Conservation (phyloP, 805 yeast species). For the Pichia nanzhaoensis region DNA sequence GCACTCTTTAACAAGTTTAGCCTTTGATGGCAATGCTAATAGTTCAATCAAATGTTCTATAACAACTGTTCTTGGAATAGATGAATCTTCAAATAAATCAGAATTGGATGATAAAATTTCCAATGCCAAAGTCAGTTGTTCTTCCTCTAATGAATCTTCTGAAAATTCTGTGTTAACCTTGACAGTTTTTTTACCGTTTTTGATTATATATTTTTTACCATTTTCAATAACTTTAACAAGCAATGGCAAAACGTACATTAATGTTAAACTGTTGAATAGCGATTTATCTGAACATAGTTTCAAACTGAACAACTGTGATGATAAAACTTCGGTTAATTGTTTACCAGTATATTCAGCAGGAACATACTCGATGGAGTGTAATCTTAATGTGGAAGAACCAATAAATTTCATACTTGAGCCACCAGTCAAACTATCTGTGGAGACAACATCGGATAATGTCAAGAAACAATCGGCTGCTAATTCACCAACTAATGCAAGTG, state of each 20-base stretch:
- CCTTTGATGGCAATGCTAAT: constrained; percentile 67
- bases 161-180: constrained; percentile 57
- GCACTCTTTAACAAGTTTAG: constrained; percentile 79
- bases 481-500: constrained; percentile 29
- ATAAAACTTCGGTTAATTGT: constrained; percentile 45
- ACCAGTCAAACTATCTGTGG: constrained; percentile 42
- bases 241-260: constrained; percentile 72
- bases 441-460: constrained; percentile 42
- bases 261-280: constrained; percentile 59
- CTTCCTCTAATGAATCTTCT: constrained; percentile 86
- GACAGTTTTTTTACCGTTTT: constrained; percentile 42
- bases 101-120: constrained; percentile 68
- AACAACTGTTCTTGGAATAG: constrained; percentile 64
- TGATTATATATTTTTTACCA: constrained; percentile 53
- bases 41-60: constrained; percentile 57
- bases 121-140: constrained; percentile 68
- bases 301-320: constrained; percentile 67
- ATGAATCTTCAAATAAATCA: constrained; percentile 56
- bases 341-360: constrained; percentile 43
- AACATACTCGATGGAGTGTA: constrained; percentile 40
- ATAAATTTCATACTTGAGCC: constrained; percentile 38
- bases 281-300: constrained; percentile 69
- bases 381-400: constrained; percentile 67
- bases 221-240: constrained; percentile 58
- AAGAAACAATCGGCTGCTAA: constrained; percentile 46